Percentiles rank a stretch among this genome's conserved stretches.
phyloP scores from a whole-genome alignment of 257 asterid genomes.

The Nicotiana obtusifolia region DNA sequence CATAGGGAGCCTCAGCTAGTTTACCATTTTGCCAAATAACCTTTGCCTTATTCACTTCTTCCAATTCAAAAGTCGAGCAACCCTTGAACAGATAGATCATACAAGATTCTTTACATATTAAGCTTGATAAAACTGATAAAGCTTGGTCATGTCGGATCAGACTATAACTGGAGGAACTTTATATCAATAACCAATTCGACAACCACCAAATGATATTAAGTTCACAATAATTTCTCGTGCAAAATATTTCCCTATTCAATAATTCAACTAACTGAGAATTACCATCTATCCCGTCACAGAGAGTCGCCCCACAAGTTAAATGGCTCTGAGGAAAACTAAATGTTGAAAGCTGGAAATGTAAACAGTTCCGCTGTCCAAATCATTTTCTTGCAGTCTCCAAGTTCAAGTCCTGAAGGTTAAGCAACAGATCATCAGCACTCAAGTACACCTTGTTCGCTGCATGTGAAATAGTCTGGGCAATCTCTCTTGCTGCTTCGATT shows the following conservation, averaged over 20 bases:
- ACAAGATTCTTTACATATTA: background rate
- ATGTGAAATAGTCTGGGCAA: constrained; percentile 52
- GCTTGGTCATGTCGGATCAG: background rate
- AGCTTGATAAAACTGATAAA: background rate
- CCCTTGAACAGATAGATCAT: background rate
- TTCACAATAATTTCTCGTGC: background rate
- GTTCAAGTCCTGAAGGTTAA: constrained; percentile 64
- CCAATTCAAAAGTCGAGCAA: no score
- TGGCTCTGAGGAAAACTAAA: background rate
- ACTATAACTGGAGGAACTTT: no score
- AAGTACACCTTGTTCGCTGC: constrained; percentile 78
- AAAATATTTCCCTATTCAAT: background rate
- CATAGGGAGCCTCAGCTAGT: background rate
- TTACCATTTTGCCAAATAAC: no score
- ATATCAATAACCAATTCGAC: no score
- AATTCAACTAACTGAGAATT: background rate
- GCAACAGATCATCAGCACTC: constrained; percentile 72
- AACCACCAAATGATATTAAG: no score
- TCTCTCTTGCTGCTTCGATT: constrained; percentile 87
- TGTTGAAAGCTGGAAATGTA: background rate
- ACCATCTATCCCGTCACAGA: background rate
- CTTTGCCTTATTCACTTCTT: no score
- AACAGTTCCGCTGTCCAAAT: background rate
- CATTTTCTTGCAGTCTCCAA: constrained; percentile 27
- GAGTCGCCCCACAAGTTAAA: background rate